Conservation (phyloP, 306 rosid species). For the Lagenaria siceraria region DNA sequence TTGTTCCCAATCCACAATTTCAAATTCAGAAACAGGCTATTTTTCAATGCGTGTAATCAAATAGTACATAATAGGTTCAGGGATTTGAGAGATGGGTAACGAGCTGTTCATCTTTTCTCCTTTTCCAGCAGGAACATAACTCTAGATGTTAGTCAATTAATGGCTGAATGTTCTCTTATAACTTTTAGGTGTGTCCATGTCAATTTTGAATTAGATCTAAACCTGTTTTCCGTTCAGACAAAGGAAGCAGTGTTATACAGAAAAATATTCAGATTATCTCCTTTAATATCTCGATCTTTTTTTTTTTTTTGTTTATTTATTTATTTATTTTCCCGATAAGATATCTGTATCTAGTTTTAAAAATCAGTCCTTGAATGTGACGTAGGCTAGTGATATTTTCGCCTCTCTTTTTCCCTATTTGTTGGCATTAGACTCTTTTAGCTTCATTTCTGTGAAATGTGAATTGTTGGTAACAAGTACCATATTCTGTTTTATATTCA, state of each 20-base stretch:
- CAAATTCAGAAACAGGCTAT: not conserved
- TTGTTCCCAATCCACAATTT: not conserved
- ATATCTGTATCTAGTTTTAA: not conserved
- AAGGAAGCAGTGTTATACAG: too few species aligned
- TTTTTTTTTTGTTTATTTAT: not conserved
- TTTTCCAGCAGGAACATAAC: not conserved
- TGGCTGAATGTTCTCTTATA: too few species aligned
- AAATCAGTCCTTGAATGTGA: not conserved
- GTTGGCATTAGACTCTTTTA: not conserved
- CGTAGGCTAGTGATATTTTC: not conserved
- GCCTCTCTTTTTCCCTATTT: not conserved
- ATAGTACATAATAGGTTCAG: not conserved
- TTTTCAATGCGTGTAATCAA: not conserved
- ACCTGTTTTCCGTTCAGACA: too few species aligned
- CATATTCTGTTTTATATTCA: not conserved
- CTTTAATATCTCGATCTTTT: not conserved
- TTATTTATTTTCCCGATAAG: not conserved
- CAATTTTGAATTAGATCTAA: too few species aligned
- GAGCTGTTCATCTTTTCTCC: not conserved
- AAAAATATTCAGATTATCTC: not conserved
- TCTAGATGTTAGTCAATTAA: too few species aligned
- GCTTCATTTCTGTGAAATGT: conserved; percentile 6
- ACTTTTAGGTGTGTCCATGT: too few species aligned
- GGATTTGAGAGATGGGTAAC: not conserved
- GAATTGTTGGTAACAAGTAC: not conserved